Percentiles rank a stretch among this genome's conserved stretches.
These are phyloP conservation scores for Hypoxylon crocopeplum DNA, from an alignment of 495 filamentous ascomycete species.

Conservation along the genomic window DNA sequence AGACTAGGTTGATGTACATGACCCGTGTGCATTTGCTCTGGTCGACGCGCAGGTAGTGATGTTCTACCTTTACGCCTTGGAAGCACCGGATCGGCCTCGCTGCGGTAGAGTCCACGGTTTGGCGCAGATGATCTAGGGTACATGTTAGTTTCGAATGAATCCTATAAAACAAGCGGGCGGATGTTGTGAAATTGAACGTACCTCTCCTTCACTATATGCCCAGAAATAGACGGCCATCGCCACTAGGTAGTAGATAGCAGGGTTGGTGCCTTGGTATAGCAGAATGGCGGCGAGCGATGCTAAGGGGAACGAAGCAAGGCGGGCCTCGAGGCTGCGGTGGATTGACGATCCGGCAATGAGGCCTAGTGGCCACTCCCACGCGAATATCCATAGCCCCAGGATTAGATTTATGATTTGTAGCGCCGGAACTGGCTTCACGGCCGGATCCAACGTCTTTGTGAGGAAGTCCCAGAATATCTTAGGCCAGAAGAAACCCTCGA, in stretches of 20 bases:
- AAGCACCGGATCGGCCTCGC: conserved; percentile 46
- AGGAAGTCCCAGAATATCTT: conserved; percentile 99
- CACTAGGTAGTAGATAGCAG: conserved; percentile 90
- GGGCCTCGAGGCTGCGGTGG: conserved; percentile 86
- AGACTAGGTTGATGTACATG: conserved; percentile 20
- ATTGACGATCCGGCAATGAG: conserved; percentile 69
- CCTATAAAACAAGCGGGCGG: no score
- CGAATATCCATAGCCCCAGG: conserved; percentile 78
- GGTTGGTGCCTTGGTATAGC: conserved; percentile 90
- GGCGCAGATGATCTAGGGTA: conserved; percentile 53
- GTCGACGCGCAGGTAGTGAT: conserved; percentile 9
- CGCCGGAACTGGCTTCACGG: conserved; percentile 85
- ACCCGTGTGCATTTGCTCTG: conserved; percentile 16
- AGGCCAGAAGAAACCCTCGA: conserved; percentile 96
- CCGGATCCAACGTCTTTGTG: conserved; percentile 86
- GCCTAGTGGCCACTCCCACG: conserved; percentile 89
- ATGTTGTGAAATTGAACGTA: conserved; percentile 56
- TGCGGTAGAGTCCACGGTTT: conserved; percentile 61
- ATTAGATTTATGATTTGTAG: conserved; percentile 97
- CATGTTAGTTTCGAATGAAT: conserved; percentile 23
- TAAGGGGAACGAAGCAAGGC: conserved; percentile 84
- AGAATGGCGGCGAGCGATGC: conserved; percentile 75
- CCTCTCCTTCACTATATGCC: conserved; percentile 97
- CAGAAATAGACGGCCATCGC: conserved; percentile 92
- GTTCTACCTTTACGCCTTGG: conserved; percentile 39